phyloP scores from a whole-genome alignment of 169 alveolate species.

The Cryptosporidium sp. region DNA sequence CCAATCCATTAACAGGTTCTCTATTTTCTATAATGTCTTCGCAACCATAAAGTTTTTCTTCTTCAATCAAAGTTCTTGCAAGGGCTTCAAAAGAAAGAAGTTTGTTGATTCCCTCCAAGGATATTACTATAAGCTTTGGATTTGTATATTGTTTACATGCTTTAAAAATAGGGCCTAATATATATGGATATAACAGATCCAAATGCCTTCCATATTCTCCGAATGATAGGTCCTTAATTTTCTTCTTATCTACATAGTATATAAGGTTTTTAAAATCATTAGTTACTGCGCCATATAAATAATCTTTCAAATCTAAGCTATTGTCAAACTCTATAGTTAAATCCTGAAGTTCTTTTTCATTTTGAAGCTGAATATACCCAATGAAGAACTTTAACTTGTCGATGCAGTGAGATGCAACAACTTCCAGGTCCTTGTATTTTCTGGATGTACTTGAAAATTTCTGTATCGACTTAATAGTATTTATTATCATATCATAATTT shows the following conservation, averaged over 20 bases:
- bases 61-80: not conserved
- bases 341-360: constrained; percentile 17
- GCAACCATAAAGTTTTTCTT: constrained; percentile 36
- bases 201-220: constrained; percentile 19
- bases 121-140: constrained; percentile 14
- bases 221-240: constrained; percentile 6
- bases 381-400: constrained; percentile 53
- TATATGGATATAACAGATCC: constrained; percentile 35
- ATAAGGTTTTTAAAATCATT: constrained; percentile 14
- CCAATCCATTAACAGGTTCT: constrained; percentile 5
- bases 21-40: not conserved
- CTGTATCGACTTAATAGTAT: constrained; percentile 43
- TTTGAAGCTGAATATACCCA: constrained; percentile 13
- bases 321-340: constrained; percentile 12
- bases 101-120: constrained; percentile 62
- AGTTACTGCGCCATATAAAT: not conserved
- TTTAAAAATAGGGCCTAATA: constrained; percentile 45
- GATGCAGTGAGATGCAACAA: constrained; percentile 44
- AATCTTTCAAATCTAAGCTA: constrained; percentile 3
- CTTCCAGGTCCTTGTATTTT: constrained; percentile 50
- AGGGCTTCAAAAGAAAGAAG: constrained; percentile 28
- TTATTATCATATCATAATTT: constrained; percentile 58
- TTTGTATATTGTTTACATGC: constrained; percentile 39
- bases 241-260: constrained; percentile 30
- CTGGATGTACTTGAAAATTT: constrained; percentile 37